Evolutionary conservation across 192 early-diverging fungal genomes (phyloP).

Genomic region (Mortierella alpina): DNA sequence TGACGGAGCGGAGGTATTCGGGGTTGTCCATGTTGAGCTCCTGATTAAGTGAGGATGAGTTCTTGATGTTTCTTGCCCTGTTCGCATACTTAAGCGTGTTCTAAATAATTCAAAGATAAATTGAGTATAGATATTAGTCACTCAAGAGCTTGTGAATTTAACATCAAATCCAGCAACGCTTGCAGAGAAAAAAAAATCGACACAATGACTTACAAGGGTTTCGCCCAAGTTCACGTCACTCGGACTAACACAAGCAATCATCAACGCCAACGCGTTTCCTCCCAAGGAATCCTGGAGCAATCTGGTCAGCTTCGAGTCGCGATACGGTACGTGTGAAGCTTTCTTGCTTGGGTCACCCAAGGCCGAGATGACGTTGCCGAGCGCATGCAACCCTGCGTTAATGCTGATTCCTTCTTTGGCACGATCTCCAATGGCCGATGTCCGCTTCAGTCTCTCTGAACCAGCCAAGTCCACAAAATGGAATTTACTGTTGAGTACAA

Average conservation of each 20-base stretch:
- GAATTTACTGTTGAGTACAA: constrained; percentile 86
- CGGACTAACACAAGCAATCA: constrained; percentile 95
- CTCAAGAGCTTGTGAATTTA: neutral
- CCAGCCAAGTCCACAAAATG: constrained; percentile 99
- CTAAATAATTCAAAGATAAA: constrained; percentile 8
- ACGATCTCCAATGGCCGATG: constrained; percentile 91
- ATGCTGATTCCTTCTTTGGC: constrained; percentile 97
- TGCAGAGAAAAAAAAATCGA: neutral
- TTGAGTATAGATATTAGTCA: neutral
- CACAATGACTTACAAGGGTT: constrained; percentile 66
- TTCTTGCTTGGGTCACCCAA: constrained; percentile 80
- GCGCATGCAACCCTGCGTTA: constrained; percentile 93
- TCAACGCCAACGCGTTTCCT: constrained; percentile 93
- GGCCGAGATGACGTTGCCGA: constrained; percentile 99
- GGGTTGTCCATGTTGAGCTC: constrained; percentile 73
- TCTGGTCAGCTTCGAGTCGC: constrained; percentile 96
- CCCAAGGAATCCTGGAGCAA: constrained; percentile 97
- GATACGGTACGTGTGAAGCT: constrained; percentile 89
- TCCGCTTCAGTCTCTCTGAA: constrained; percentile 94
- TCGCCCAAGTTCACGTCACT: constrained; percentile 88
- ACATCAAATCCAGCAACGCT: neutral
- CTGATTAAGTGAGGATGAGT: constrained; percentile 86
- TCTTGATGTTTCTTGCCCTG: constrained; percentile 95
- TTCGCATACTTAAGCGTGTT: constrained; percentile 98
- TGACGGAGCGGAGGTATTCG: constrained; percentile 73